A percentile compares a stretch with the other conserved stretches of the same genome.
Evolutionary conservation across 2,329 filamentous ascomycete genomes (phyloP).

Genomic region (Xylariaceae sp.): DNA sequence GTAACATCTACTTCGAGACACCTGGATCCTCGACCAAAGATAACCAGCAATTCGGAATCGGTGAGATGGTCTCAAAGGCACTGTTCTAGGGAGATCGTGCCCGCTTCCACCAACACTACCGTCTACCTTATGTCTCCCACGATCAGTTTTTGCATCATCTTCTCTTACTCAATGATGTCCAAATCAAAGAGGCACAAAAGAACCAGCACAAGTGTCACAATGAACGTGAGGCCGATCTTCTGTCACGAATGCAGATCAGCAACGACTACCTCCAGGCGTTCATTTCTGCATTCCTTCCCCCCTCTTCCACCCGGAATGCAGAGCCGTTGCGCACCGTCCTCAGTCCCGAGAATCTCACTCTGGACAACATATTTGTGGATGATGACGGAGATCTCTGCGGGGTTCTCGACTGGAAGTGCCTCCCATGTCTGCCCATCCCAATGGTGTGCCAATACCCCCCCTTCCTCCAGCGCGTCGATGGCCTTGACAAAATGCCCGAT

Average conservation of each 20-base stretch:
- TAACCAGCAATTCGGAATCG: conserved; percentile 21
- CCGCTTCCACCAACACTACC: conserved; percentile 9
- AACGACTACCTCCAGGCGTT: too few species aligned
- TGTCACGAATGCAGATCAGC: too few species aligned
- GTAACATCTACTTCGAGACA: conserved; percentile 26
- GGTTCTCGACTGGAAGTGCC: conserved; percentile 34
- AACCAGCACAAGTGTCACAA: too few species aligned
- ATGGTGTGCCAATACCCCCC: conserved; percentile 30
- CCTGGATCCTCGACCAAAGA: neutral
- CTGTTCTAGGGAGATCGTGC: conserved; percentile 30
- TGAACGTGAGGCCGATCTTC: too few species aligned
- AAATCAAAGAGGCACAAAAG: conserved; percentile 5
- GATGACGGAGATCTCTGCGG: conserved; percentile 28
- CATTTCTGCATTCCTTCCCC: too few species aligned
- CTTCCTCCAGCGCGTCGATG: conserved; percentile 25
- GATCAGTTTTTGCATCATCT: conserved; percentile 20
- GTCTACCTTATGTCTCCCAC: conserved; percentile 21
- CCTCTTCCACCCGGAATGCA: neutral
- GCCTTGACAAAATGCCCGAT: conserved; percentile 17
- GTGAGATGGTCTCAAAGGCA: conserved; percentile 26
- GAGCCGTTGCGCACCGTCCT: conserved; percentile 26
- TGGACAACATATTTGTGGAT: conserved; percentile 34
- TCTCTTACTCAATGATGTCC: conserved; percentile 16
- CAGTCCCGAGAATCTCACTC: conserved; percentile 31
- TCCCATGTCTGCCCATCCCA: conserved; percentile 31